Conservation (phyloP, 2,329 filamentous ascomycete genomes). For the Pseudogymnoascus sp. region DNA sequence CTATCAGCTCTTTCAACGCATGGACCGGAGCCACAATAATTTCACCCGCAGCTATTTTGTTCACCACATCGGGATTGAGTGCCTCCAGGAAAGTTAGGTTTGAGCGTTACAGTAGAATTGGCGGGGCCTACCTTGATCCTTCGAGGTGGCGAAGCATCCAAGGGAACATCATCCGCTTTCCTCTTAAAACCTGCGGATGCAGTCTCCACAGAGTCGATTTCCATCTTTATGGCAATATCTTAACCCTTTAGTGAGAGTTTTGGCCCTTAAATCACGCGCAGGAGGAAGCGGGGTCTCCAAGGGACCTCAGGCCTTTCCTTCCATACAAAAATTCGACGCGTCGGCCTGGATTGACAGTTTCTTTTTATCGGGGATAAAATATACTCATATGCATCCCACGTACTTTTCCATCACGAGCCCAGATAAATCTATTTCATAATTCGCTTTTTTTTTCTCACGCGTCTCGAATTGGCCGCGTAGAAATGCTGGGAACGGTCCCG, state of each 20-base stretch:
- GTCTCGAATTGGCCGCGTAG: neutral
- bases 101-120: neutral
- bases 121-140: slow-evolving; percentile 36
- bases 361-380: neutral
- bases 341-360: neutral
- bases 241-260: neutral
- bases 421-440: neutral
- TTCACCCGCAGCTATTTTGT: slow-evolving; percentile 96
- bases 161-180: slow-evolving; percentile 36
- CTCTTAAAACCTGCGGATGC: slow-evolving; percentile 35
- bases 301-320: neutral
- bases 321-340: neutral
- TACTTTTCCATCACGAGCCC: neutral
- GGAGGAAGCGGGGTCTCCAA: neutral
- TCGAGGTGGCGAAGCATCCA: slow-evolving; percentile 34
- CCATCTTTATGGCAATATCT: neutral
- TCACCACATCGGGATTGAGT: slow-evolving; percentile 85
- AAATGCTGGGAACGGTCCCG: neutral
- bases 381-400: neutral
- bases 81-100: slow-evolving; percentile 47
- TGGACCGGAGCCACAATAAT: slow-evolving; percentile 97
- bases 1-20: slow-evolving; percentile 90
- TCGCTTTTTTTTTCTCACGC: neutral
- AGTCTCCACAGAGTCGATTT: slow-evolving; percentile 11
- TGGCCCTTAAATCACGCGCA: neutral